A percentile compares a stretch with the other conserved stretches of the same genome.
Evolutionary conservation across 116 monocot species (phyloP).

Genomic region (Trichopus zeylanicus): DNA sequence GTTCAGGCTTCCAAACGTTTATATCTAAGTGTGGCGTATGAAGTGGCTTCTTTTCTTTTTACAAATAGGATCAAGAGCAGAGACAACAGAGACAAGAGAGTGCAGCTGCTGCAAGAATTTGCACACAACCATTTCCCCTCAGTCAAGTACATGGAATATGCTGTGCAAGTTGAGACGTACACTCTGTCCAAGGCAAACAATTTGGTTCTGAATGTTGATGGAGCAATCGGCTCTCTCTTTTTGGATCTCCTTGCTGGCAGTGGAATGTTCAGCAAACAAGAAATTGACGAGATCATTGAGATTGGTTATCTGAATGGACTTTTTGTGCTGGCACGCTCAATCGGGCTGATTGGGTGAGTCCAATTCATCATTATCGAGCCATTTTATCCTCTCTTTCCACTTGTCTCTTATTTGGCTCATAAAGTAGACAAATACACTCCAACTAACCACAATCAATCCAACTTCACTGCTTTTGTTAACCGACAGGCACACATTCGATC

Average conservation of each 20-base stretch:
- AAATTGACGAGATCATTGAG: conserved; percentile 89
- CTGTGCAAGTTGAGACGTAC: conserved; percentile 91
- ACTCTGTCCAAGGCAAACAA: conserved; percentile 97
- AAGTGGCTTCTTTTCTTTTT: neutral
- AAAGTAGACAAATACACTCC: no score
- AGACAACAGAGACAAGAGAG: conserved; percentile 98
- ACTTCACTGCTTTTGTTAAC: no score
- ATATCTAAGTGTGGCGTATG: no score
- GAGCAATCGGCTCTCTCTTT: conserved; percentile 97
- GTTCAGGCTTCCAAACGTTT: no score
- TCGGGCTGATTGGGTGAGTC: conserved; percentile 81
- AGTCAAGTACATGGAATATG: conserved; percentile 97
- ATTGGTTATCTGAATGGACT: conserved; percentile 98
- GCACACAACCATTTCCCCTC: conserved; percentile 89
- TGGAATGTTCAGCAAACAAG: conserved; percentile 95
- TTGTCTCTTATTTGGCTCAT: no score
- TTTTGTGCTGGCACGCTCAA: conserved; percentile 92
- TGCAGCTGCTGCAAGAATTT: conserved; percentile 80
- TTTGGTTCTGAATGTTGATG: conserved; percentile 93
- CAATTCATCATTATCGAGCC: no score
- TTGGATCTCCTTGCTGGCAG: conserved; percentile 93
- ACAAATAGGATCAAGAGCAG: conserved; percentile 85
- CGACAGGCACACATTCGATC: conserved; percentile 93
- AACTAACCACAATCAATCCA: no score
- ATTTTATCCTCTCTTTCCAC: neutral